A percentile compares a stretch with the other conserved stretches of the same genome.
Evolutionary conservation across 176 grass and related monocot genomes (phyloP).

Genomic region (Miscanthus lutarioriparius): DNA sequence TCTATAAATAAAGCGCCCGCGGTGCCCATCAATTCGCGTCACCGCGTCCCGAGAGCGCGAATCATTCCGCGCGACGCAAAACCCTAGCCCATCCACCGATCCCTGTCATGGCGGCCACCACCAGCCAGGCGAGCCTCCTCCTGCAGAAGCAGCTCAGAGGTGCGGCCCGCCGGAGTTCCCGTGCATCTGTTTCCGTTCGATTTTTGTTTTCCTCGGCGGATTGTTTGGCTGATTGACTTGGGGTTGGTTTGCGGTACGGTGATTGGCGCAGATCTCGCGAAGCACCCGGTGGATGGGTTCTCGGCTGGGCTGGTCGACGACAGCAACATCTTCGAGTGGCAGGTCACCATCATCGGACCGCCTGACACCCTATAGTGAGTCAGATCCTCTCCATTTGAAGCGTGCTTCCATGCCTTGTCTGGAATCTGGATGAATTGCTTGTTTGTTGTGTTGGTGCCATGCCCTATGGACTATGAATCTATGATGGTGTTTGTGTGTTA

Average conservation of each 20-base stretch:
- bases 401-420: slow-evolving; percentile 11
- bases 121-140: slow-evolving; percentile 80
- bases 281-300: slow-evolving; percentile 84
- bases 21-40: slow-evolving; percentile 43
- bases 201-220: neutral
- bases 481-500: neutral
- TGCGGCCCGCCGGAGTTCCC: slow-evolving; percentile 21
- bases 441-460: slow-evolving; percentile 3
- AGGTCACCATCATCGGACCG: slow-evolving; percentile 96
- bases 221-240: slow-evolving; percentile 24
- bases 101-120: slow-evolving; percentile 58
- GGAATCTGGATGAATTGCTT: neutral
- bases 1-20: slow-evolving; percentile 59
- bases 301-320: slow-evolving; percentile 88
- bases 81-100: slow-evolving; percentile 49
- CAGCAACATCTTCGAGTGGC: slow-evolving; percentile 86
- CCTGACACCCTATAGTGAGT: slow-evolving; percentile 97
- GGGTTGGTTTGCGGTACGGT: slow-evolving; percentile 1
- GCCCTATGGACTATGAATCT: neutral
- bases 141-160: slow-evolving; percentile 92
- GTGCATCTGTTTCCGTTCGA: slow-evolving; percentile 10
- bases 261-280: slow-evolving; percentile 69
- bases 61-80: slow-evolving; percentile 35
- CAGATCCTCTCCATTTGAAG: slow-evolving; percentile 7
- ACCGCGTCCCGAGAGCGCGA: slow-evolving; percentile 18